Evolutionary conservation across 2,329 filamentous ascomycete species (phyloP).

Genomic region (Neonectria neomacrospora): DNA sequence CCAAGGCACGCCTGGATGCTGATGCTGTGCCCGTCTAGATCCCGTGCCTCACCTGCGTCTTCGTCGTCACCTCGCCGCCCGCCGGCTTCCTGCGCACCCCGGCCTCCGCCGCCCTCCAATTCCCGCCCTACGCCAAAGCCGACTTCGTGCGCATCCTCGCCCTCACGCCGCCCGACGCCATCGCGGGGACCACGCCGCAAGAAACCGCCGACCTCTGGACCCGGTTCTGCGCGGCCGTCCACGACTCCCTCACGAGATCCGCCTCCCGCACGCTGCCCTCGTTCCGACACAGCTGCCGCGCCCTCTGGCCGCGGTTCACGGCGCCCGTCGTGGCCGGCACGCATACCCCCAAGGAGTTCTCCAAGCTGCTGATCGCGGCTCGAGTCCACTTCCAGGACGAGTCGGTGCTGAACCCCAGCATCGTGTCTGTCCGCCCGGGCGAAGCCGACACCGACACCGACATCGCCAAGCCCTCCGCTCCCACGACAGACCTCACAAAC

Average conservation of each 20-base stretch:
- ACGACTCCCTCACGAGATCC: slow-evolving; percentile 85
- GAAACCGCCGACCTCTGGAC: slow-evolving; percentile 78
- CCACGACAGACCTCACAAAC: slow-evolving; percentile 59
- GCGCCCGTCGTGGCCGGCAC: slow-evolving; percentile 80
- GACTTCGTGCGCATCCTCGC: slow-evolving; percentile 83
- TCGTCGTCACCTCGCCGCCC: slow-evolving; percentile 79
- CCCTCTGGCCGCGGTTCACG: slow-evolving; percentile 88
- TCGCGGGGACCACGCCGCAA: slow-evolving; percentile 61
- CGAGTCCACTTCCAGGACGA: slow-evolving; percentile 79
- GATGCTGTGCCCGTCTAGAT: slow-evolving; percentile 64
- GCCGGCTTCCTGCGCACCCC: slow-evolving; percentile 76
- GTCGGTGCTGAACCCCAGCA: slow-evolving; percentile 72
- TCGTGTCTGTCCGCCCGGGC: slow-evolving; percentile 55
- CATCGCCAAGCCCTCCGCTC: slow-evolving; percentile 32
- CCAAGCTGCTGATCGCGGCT: slow-evolving; percentile 79
- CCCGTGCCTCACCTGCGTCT: slow-evolving; percentile 78
- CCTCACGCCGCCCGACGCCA: slow-evolving; percentile 56
- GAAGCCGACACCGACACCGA: slow-evolving; percentile 9
- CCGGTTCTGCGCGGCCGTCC: slow-evolving; percentile 84
- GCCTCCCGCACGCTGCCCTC: slow-evolving; percentile 82
- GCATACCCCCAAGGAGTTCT: slow-evolving; percentile 82
- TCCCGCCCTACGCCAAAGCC: slow-evolving; percentile 83
- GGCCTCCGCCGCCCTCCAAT: slow-evolving; percentile 80
- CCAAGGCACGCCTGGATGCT: slow-evolving; percentile 16
- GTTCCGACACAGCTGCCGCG: slow-evolving; percentile 75